These are phyloP conservation scores for Ustilago crameri DNA, from an alignment of 1,284 basidiomycete genomes.

Conservation along the genomic window DNA sequence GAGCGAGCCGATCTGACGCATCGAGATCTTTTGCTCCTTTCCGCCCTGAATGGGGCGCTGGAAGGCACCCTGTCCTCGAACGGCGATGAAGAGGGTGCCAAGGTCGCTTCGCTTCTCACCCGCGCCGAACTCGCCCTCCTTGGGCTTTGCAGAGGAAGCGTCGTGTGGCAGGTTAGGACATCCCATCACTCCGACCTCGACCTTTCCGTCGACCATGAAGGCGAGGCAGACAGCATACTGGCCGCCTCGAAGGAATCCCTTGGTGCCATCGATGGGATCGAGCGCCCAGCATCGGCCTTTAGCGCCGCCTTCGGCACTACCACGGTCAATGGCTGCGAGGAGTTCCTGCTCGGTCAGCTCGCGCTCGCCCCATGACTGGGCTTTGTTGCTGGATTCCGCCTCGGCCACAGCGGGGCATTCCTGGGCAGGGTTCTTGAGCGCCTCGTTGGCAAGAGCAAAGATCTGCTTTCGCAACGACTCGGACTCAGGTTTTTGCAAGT, in stretches of 20 bases:
- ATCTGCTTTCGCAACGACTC: constrained; percentile 76
- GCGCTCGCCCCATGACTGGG: constrained; percentile 68
- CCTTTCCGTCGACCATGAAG: constrained; percentile 83
- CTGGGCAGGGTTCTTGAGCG: constrained; percentile 71
- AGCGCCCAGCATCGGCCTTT: constrained; percentile 86
- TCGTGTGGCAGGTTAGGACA: constrained; percentile 83
- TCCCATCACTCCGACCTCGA: constrained; percentile 83
- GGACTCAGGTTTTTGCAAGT: constrained; percentile 70
- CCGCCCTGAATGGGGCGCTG: constrained; percentile 55
- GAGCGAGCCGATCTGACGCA: constrained; percentile 63
- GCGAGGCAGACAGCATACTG: constrained; percentile 98
- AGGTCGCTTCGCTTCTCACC: constrained; percentile 50
- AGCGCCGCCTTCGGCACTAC: constrained; percentile 80
- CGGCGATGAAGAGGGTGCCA: constrained; percentile 63
- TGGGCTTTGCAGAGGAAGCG: constrained; percentile 69
- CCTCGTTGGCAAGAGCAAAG: constrained; percentile 83
- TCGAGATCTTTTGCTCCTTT: constrained; percentile 51
- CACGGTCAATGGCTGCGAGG: constrained; percentile 85
- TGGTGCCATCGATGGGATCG: constrained; percentile 91
- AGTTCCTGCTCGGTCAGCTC: constrained; percentile 71
- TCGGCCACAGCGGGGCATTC: constrained; percentile 69
- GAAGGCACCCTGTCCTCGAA: constrained; percentile 62
- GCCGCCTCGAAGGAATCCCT: constrained; percentile 93
- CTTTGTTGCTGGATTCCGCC: constrained; percentile 68
- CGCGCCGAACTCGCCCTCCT: constrained; percentile 62